Evolutionary conservation across 1,284 basidiomycete genomes (phyloP), one percentile per base, ranked within the genome.

Genomic region (Crocinoboletus sp.): DNA sequence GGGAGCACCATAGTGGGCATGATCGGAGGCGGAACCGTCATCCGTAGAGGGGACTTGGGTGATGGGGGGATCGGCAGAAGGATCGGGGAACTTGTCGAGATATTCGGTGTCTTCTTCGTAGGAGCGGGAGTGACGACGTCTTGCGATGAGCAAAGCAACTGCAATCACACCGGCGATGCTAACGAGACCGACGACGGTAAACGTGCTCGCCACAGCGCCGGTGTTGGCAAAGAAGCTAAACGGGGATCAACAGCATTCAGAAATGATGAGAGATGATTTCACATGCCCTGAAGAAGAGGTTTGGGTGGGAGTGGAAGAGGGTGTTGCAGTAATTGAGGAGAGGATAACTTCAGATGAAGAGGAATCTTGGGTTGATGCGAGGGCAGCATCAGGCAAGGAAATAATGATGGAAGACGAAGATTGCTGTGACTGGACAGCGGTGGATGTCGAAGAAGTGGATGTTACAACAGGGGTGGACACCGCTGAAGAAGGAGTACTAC

Each of bases 181-280:
- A 10, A 71, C 56, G 9, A 70, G 60, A 23, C 64, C 63, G 36
- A 58, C 49, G 36, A 54, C 48, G 31, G 69, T 65, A 38, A 78
- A 78, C 1, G 69, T 72, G 25, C 72, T 73, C 0, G 70, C 73
- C 10, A 78, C 73, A 8, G 70, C 72, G 20, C 61, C 67, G 51
- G 70, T 73, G 43, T 74, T 71, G 27, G 66, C 56, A 63, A 69
- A 73, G 56, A 78, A 77, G 24, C 74, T 76, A 43, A 20, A 34
- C 16, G 19, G 22, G 23, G 24, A 3, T 47, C 16, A 50, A 15
- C 2, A 12, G n/a, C n/a, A n/a, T n/a, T n/a, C n/a, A n/a, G n/a
- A n/a, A n/a, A n/a, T n/a, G n/a, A n/a, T n/a, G n/a, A n/a, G n/a
- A n/a, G n/a, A n/a, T 1, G 11, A 5, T 3, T n/a, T 5, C 24